These are phyloP conservation scores for Cymbopogon citratus DNA, from an alignment of 176 grass and related monocot genomes.

Conservation along the genomic window DNA sequence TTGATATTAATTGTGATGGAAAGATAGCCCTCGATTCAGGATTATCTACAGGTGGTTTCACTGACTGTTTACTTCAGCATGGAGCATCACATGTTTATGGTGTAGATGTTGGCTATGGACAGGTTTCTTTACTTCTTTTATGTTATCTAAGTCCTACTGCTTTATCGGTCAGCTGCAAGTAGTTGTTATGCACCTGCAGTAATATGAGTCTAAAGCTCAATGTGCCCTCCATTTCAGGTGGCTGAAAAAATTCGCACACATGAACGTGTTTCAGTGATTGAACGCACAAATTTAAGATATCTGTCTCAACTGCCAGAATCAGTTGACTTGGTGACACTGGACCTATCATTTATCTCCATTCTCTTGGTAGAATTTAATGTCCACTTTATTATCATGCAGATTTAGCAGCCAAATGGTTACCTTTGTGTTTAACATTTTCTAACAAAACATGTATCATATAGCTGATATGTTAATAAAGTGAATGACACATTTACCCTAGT, in stretches of 20 bases:
- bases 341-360: conserved; percentile 95
- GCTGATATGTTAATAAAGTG: not conserved
- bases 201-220: not conserved
- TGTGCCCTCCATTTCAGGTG: conserved; percentile 56
- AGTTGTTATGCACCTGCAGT: not conserved
- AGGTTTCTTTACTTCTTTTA: conserved; percentile 45
- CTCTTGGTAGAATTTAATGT: conserved; percentile 59
- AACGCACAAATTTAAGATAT: conserved; percentile 96
- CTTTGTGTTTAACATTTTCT: not conserved
- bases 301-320: conserved; percentile 63
- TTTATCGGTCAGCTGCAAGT: not conserved
- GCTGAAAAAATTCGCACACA: conserved; percentile 93
- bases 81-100: conserved; percentile 82
- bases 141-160: not conserved
- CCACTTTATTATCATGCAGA: not conserved
- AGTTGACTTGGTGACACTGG: conserved; percentile 82
- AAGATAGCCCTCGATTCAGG: conserved; percentile 97
- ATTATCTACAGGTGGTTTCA: conserved; percentile 94
- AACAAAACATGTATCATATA: not conserved
- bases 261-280: conserved; percentile 70
- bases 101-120: conserved; percentile 97
- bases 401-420: not conserved
- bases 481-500: not conserved
- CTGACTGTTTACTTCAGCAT: conserved; percentile 91
- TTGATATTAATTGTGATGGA: conserved; percentile 67